Conservation (phyloP, 2,329 filamentous ascomycete genomes). For the Mollisia scopiformis region DNA sequence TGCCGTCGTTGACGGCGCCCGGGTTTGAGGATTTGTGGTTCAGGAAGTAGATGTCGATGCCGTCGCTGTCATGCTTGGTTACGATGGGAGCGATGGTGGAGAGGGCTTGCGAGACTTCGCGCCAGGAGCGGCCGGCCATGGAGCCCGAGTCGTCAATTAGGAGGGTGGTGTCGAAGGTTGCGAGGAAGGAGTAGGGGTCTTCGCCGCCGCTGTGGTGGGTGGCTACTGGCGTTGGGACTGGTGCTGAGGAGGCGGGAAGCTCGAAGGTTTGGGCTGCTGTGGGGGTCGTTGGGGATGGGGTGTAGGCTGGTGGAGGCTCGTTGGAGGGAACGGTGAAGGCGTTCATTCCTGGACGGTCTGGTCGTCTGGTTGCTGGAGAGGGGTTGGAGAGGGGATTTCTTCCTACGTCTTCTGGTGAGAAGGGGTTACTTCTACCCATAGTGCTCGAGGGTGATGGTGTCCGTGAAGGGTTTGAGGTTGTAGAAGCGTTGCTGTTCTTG, state of each 20-base stretch:
- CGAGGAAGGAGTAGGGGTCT: conserved; percentile 76
- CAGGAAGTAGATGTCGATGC: conserved; percentile 90
- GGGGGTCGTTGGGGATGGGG: conserved; percentile 22
- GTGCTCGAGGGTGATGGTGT: conserved; percentile 2
- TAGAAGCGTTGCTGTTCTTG: conserved; percentile 18
- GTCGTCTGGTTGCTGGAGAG: conserved; percentile 31
- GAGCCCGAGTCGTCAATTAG: conserved; percentile 90
- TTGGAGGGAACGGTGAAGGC: conserved; percentile 35
- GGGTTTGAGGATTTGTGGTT: conserved; percentile 60
- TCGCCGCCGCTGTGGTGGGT: conserved; percentile 47
- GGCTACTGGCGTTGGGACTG: conserved; percentile 41
- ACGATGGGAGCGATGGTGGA: conserved; percentile 80
- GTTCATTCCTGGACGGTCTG: conserved; percentile 35
- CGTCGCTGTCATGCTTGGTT: conserved; percentile 76
- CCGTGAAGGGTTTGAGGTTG: conserved; percentile 2
- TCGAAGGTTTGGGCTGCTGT: conserved; percentile 21
- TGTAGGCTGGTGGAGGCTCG: conserved; percentile 38
- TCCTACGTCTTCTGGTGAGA: conserved; percentile 1
- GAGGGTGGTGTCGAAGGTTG: conserved; percentile 83
- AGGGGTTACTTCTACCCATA: neutral
- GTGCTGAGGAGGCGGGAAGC: conserved; percentile 27
- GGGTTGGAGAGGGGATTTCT: conserved; percentile 21
- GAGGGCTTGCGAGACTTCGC: conserved; percentile 72
- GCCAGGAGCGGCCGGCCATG: conserved; percentile 80
- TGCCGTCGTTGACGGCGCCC: conserved; percentile 38